Evolutionary conservation across 2,329 filamentous ascomycete genomes (phyloP).

Genomic region (Colletotrichum destructivum): DNA sequence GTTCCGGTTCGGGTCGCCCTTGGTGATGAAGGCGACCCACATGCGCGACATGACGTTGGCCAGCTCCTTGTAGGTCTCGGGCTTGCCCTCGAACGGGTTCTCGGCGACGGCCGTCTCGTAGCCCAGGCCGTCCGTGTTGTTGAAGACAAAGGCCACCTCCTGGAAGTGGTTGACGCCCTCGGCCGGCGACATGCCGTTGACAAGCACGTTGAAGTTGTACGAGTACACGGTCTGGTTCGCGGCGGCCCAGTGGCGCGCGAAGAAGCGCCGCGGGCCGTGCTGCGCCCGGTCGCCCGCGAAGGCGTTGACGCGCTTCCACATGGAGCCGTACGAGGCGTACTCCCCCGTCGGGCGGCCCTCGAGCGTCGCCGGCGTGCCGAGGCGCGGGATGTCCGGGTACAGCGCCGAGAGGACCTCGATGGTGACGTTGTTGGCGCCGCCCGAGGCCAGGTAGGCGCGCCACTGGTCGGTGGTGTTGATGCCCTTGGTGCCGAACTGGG

Average conservation of each 20-base stretch:
- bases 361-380: conserved; percentile 63
- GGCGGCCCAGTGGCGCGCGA: conserved; percentile 66
- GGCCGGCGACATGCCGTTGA: conserved; percentile 40
- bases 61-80: conserved; percentile 58
- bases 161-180: conserved; percentile 49
- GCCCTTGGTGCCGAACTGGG: conserved; percentile 65
- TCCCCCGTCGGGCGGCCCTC: conserved; percentile 47
- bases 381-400: conserved; percentile 65
- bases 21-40: conserved; percentile 67
- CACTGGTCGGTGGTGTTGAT: conserved; percentile 71
- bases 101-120: conserved; percentile 62
- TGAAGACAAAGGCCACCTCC: conserved; percentile 59
- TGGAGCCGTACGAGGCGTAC: conserved; percentile 54
- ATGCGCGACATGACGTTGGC: conserved; percentile 64
- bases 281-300: conserved; percentile 69
- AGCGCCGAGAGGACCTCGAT: conserved; percentile 56
- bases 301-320: conserved; percentile 70
- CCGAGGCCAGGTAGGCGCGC: conserved; percentile 53
- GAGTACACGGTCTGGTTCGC: conserved; percentile 67
- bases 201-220: conserved; percentile 62
- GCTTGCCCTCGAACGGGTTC: conserved; percentile 58
- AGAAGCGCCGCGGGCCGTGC: conserved; percentile 68
- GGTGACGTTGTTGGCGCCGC: conserved; percentile 46
- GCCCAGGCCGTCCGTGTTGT: conserved; percentile 65
- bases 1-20: conserved; percentile 59